These are phyloP conservation scores for Takashimella tepidaria DNA, from an alignment of 1,284 basidiomycete genomes.

Conservation along the genomic window DNA sequence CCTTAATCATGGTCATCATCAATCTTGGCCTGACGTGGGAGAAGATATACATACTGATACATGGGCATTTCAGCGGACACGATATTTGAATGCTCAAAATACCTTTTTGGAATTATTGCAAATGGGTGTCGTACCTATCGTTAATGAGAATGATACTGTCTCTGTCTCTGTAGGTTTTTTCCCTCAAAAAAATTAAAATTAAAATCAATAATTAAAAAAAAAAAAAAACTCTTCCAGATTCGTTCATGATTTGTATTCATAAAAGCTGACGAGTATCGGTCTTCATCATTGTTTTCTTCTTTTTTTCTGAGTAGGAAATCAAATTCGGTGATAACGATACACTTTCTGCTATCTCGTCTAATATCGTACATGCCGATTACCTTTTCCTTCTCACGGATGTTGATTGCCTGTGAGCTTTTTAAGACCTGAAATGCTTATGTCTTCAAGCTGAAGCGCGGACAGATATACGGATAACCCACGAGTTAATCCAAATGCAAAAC, in stretches of 20 bases:
- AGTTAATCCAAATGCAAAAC: conserved; percentile 74
- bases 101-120: conserved; percentile 81
- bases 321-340: conserved; percentile 99
- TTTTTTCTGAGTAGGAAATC: conserved; percentile 95
- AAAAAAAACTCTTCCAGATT: no score
- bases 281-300: no score
- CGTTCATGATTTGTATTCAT: no score
- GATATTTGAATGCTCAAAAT: conserved; percentile 90
- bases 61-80: conserved; percentile 83
- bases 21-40: no score
- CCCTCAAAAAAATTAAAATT: no score
- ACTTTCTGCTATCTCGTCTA: conserved; percentile 90
- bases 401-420: conserved; percentile 61
- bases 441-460: conserved; percentile 40
- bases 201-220: no score
- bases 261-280: no score
- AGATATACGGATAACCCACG: conserved; percentile 89
- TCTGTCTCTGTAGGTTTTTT: conserved; percentile 84
- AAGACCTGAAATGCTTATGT: conserved; percentile 67
- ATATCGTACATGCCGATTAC: conserved; percentile 96
- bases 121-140: conserved; percentile 89
- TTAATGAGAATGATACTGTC: conserved; percentile 95
- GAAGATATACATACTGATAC: no score
- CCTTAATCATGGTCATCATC: no score
- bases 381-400: conserved; percentile 96